Conservation (phyloP, 139 green algal species). For the Nannochloris sp. region DNA sequence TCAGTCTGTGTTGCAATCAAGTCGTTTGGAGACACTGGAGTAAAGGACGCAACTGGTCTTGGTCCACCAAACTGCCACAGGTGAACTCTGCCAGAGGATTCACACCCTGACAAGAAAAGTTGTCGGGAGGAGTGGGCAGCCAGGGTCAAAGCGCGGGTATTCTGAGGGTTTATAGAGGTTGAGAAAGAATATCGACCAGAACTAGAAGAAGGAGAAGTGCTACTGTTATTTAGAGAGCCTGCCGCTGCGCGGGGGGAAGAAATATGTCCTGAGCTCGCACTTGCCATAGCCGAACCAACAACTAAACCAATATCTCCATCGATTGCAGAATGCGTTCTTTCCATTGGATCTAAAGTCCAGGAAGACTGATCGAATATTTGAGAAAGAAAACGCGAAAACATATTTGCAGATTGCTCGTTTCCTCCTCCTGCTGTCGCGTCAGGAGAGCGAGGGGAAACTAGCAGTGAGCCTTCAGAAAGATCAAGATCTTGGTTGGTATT, state of each 20-base stretch:
- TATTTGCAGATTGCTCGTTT: background rate
- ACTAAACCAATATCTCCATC: slow-evolving; percentile 8
- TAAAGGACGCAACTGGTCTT: slow-evolving; percentile 34
- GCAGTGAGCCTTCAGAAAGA: too few species aligned
- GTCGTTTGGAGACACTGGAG: slow-evolving; percentile 14
- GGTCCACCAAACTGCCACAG: slow-evolving; percentile 52
- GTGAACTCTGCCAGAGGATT: slow-evolving; percentile 41
- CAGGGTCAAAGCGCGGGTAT: slow-evolving; percentile 9
- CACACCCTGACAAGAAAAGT: slow-evolving; percentile 30
- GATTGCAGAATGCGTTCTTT: background rate
- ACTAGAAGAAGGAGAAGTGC: too few species aligned
- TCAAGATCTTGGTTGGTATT: too few species aligned
- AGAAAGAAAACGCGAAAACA: slow-evolving; percentile 16
- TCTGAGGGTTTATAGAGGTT: background rate
- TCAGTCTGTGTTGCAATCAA: background rate
- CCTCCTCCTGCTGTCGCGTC: background rate
- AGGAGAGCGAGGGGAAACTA: too few species aligned
- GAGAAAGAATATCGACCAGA: too few species aligned
- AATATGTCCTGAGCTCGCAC: background rate
- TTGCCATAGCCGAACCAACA: background rate
- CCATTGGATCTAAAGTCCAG: slow-evolving; percentile 4
- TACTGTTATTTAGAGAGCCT: too few species aligned
- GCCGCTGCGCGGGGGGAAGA: background rate
- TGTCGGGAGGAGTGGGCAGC: slow-evolving; percentile 14
- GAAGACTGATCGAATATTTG: slow-evolving; percentile 32